Conservation (phyloP, 2,329 filamentous ascomycete species). For the Paecilomyces fulvus region DNA sequence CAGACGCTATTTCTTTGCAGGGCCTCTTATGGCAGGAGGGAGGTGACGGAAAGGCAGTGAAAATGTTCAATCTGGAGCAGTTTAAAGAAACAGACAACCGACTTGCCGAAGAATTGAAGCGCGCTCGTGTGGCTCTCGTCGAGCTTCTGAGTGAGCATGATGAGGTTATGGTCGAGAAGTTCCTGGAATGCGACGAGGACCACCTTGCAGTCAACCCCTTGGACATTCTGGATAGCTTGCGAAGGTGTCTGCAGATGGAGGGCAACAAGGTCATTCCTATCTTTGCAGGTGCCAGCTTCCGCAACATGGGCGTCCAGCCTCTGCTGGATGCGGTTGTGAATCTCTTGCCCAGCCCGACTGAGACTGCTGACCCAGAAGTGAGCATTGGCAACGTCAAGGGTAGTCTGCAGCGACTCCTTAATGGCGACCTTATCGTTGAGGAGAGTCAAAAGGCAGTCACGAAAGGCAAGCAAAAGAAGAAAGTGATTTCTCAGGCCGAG, state of each 20-base stretch:
- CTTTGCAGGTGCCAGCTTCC: conserved; percentile 85
- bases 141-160: conserved; percentile 85
- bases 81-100: conserved; percentile 41
- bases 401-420: conserved; percentile 44
- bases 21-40: conserved; percentile 66
- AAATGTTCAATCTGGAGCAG: conserved; percentile 48
- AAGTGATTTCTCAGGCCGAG: conserved; percentile 39
- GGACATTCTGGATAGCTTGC: conserved; percentile 64
- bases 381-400: conserved; percentile 53
- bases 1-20: conserved; percentile 69
- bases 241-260: conserved; percentile 61
- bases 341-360: conserved; percentile 72
- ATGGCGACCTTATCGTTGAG: conserved; percentile 36
- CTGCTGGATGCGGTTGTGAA: conserved; percentile 82
- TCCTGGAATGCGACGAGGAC: conserved; percentile 68
- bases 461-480: conserved; percentile 37
- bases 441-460: conserved; percentile 20
- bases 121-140: conserved; percentile 67
- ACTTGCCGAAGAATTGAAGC: conserved; percentile 59
- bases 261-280: conserved; percentile 68
- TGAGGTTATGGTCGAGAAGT: conserved; percentile 74
- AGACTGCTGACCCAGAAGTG: conserved; percentile 72
- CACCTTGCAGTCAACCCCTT: conserved; percentile 56
- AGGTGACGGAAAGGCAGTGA: conserved; percentile 55
- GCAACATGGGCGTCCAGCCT: conserved; percentile 88